Evolutionary conservation across 441 rosid species (phyloP), one percentile per base, ranked within the genome.

Genomic region (Macaranga tanarius): DNA sequence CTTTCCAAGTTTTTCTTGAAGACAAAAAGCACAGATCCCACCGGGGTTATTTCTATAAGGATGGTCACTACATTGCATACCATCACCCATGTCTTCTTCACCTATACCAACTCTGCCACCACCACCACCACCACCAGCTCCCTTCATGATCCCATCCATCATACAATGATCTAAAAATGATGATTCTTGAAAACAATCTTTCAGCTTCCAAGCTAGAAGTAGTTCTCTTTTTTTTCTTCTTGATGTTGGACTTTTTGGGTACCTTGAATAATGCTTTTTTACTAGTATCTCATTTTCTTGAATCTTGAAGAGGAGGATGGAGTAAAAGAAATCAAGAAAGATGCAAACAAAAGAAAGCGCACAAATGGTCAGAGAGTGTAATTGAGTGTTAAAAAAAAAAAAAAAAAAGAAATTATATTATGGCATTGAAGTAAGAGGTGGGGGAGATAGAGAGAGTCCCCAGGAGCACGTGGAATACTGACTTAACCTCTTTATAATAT

Each of bases 21-120:
- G 98, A 72, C 98, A 95, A 77, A 91, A 89, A 47, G 97, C 97
- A 78, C 99, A 95, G 86, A 95, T 92, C 78, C 99, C 99, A 59
- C 97, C 97, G 45, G 93, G 90, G 84, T 92, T 89, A 72, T 79
- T 88, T 0, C 89, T 86, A 45, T 81, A 88, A 58, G 97, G 97
- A 74, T 94, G 99, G 67, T 87, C 82, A 72, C 83, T 76, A 69
- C 99, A 94, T 71, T 84, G 91, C 96, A 88, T 89, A 0, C 96
- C 97, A 76, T 94, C 97, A 0, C 88, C 91, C 86, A 87, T 82
- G 45, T 92, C 96, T 5, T 85, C 97, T 65, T 88, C 83, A 20
- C 73, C 84, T n/a, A 69, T 80, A 23, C 79, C 82, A 75, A 76
- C 77, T 40, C 75, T 73, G 45, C 78, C 79, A 2, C 80, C 77